These are phyloP conservation scores for Cryomyces antarcticus DNA, from an alignment of 495 filamentous ascomycete species.

Conservation along the genomic window DNA sequence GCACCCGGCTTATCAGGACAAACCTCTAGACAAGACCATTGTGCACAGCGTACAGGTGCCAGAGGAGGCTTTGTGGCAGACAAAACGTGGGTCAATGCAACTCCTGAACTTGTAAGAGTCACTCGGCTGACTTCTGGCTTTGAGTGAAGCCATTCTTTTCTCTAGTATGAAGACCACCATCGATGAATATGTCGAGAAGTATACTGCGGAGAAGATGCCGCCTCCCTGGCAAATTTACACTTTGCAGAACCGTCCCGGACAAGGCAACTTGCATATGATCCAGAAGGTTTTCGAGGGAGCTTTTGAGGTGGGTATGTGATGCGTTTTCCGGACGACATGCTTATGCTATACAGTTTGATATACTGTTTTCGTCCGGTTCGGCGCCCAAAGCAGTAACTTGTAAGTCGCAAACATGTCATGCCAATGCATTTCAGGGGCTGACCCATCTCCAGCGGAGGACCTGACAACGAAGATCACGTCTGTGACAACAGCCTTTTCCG, in stretches of 20 bases:
- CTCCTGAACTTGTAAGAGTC: slow-evolving; percentile 3
- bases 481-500: slow-evolving; percentile 43
- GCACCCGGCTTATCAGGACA: slow-evolving; percentile 46
- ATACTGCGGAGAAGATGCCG: slow-evolving; percentile 49
- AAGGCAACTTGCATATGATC: slow-evolving; percentile 71
- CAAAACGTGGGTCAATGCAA: slow-evolving; percentile 33
- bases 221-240: slow-evolving; percentile 78
- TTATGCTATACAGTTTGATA: slow-evolving; percentile 43
- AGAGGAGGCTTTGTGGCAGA: slow-evolving; percentile 62
- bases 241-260: slow-evolving; percentile 41
- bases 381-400: slow-evolving; percentile 36
- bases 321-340: background rate
- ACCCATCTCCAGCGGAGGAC: slow-evolving; percentile 31
- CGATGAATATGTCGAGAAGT: slow-evolving; percentile 43
- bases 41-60: slow-evolving; percentile 52
- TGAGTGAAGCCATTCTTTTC: slow-evolving; percentile 39
- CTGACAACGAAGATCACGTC: slow-evolving; percentile 48
- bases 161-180: slow-evolving; percentile 57
- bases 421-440: slow-evolving; percentile 10
- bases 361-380: slow-evolving; percentile 73
- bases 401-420: slow-evolving; percentile 12
- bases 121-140: slow-evolving; percentile 7
- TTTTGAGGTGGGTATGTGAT: slow-evolving; percentile 40
- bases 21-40: slow-evolving; percentile 53
- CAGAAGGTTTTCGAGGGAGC: slow-evolving; percentile 83